Percentiles rank a stretch among this genome's conserved stretches.
phyloP scores from a whole-genome alignment of 805 yeast species.

The Cyberlindnera euphorbiae region DNA sequence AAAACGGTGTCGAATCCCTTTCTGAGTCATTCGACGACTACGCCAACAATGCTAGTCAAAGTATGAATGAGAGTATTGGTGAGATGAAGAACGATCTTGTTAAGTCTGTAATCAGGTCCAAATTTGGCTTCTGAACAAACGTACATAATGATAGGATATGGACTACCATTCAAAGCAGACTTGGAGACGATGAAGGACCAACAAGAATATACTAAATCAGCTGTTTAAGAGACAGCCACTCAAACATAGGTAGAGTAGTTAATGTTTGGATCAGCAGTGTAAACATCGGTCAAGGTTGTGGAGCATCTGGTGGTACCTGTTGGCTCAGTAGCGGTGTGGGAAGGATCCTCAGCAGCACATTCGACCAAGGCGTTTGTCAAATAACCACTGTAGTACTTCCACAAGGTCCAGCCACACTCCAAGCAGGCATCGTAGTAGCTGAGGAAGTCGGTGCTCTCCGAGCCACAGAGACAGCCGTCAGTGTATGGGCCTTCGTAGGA shows the following conservation, averaged over 20 bases:
- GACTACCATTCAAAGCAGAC: no score
- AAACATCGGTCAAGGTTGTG: conserved; percentile 14
- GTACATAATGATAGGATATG: no score
- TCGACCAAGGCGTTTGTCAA: conserved; percentile 23
- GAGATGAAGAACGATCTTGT: conserved; percentile 46
- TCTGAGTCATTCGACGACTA: conserved; percentile 55
- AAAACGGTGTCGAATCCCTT: conserved; percentile 46
- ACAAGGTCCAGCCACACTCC: conserved; percentile 35
- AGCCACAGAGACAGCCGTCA: conserved; percentile 16
- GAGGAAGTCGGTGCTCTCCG: conserved; percentile 19
- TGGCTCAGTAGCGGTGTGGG: conserved; percentile 22
- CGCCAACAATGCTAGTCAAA: conserved; percentile 49
- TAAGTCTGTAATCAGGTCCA: conserved; percentile 46
- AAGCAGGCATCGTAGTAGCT: conserved; percentile 24
- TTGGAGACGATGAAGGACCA: no score
- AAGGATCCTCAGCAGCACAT: conserved; percentile 16
- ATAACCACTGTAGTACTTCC: conserved; percentile 27
- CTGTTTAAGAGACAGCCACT: no score
- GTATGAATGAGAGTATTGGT: conserved; percentile 47
- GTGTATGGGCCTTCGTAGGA: conserved; percentile 13
- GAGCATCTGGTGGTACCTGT: conserved; percentile 28
- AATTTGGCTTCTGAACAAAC: conserved; percentile 41
- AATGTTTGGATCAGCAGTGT: conserved; percentile 5
- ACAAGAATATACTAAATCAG: no score
- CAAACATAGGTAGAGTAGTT: conserved; percentile 2